These are phyloP conservation scores for Geoglossum cookeanum DNA, from an alignment of 2,329 filamentous ascomycete species.

Conservation along the genomic window DNA sequence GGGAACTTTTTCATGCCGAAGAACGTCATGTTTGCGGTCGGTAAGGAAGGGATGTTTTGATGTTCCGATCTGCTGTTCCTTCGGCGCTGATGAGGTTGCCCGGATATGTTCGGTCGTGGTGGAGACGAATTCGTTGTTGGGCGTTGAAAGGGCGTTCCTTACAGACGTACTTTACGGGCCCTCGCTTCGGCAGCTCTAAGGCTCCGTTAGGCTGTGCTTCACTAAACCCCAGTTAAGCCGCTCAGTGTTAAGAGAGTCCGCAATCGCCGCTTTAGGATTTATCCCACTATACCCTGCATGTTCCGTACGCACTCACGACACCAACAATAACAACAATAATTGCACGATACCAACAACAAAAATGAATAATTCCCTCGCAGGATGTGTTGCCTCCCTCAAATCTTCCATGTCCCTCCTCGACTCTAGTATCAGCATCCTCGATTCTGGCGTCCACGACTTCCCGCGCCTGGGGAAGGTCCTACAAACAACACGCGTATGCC, in stretches of 20 bases:
- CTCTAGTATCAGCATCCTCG: conserved; percentile 42
- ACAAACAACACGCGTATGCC: conserved; percentile 38
- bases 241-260: too few relatives aligned
- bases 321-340: not conserved
- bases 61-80: not conserved
- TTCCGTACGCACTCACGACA: not conserved
- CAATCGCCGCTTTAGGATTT: too few relatives aligned
- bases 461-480: conserved; percentile 42
- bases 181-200: too few relatives aligned
- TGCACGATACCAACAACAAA: not conserved
- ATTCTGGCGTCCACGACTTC: conserved; percentile 42
- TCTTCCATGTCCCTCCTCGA: conserved; percentile 42
- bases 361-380: conserved; percentile 31
- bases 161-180: too few relatives aligned
- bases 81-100: not conserved
- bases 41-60: not conserved
- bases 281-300: too few relatives aligned
- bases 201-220: too few relatives aligned
- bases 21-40: conserved; percentile 19
- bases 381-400: conserved; percentile 40
- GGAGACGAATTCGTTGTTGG: too few relatives aligned
- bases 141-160: too few relatives aligned
- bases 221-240: too few relatives aligned
- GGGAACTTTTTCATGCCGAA: conserved; percentile 32
- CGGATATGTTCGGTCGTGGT: not conserved